Base-by-base conservation (phyloP, 768 basidiomycete species). In the Rhodotorula diobovata region DNA sequence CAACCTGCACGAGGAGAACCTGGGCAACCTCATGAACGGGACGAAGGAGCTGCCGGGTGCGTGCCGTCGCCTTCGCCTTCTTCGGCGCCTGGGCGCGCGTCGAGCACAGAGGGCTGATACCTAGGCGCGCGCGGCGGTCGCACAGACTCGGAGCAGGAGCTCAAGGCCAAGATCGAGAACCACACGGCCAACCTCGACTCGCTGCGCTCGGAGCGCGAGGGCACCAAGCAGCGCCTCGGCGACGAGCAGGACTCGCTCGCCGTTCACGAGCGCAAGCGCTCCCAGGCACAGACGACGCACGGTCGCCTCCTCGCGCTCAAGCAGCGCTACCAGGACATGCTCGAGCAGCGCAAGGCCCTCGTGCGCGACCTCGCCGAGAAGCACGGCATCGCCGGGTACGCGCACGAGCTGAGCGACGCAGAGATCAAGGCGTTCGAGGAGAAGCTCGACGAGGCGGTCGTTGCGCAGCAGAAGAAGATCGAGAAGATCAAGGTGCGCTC, bases 161-260 rank as follows among this genome's bases (percentile, higher is more conserved):
- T 96, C 67, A 93, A 97, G 79, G 88, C 96, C 81, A 97, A 97
- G 83, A 94, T 95, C 21, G 95, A 97, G 80, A 93, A 97, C 83
- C 95, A 91, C 79, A 92, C 96, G 82, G 87, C 92, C 58, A 90
- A 93, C 79, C 87, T 96, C 32, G 84, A 87, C 72, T 85, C 89
- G 54, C 83, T 85, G 51, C 92, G 96, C 79, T 87, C 89, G 79
- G 95, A 99, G 80, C 88, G 93, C 63, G 94, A 97, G 79, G 78
- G 80, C 43, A 91, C 89, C 88, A 93, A 93, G 86, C 86, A 88
- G 84, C 95, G 95, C 82, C 90, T 87, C 82, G 93, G 93, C 90
- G 91, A 93, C 61, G 73, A 75, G 57, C 61, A 58, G 55, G 73
- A 75, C 53, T 53, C 67, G 35, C 56, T 68, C 11, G 56, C 67